These are phyloP conservation scores for Ampelomyces quisqualis DNA, from an alignment of 2,329 filamentous ascomycete species.

Conservation along the genomic window DNA sequence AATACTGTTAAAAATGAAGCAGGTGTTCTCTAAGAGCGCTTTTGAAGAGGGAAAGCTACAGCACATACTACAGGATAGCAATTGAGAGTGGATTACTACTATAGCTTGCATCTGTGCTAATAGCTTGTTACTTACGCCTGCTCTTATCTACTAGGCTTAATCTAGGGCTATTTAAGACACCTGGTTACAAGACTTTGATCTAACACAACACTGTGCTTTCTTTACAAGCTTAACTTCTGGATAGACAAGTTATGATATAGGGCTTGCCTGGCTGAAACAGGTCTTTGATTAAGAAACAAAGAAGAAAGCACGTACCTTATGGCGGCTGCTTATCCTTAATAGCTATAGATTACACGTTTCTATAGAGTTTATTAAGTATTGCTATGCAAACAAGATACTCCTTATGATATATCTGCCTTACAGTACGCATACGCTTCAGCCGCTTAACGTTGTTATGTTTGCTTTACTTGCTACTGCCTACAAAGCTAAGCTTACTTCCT, in stretches of 20 bases:
- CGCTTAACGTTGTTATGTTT: conserved; percentile 4
- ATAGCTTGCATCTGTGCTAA: conserved; percentile 12
- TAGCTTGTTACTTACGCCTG: conserved; percentile 3
- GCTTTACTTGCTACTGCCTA: background rate
- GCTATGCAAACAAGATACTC: conserved; percentile 4
- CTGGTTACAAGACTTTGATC: no score
- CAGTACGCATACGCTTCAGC: conserved; percentile 11
- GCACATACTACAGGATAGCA: conserved; percentile 3
- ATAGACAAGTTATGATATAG: conserved; percentile 3
- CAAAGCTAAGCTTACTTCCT: background rate
- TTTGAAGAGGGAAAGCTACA: background rate
- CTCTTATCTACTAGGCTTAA: no score
- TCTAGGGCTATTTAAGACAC: no score
- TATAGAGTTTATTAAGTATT: conserved; percentile 10
- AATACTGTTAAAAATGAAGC: conserved; percentile 2
- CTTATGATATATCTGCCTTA: conserved; percentile 7
- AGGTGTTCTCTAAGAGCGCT: conserved; percentile 3
- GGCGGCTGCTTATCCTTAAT: conserved; percentile 9
- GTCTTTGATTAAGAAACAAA: conserved; percentile 4
- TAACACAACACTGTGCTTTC: no score
- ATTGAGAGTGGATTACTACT: conserved; percentile 9
- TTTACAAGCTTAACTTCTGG: background rate
- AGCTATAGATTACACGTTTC: conserved; percentile 8
- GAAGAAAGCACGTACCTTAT: background rate
- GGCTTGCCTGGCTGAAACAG: background rate